Evolutionary conservation across 2,329 filamentous ascomycete species (phyloP).

Genomic region (Emergomyces orientalis): DNA sequence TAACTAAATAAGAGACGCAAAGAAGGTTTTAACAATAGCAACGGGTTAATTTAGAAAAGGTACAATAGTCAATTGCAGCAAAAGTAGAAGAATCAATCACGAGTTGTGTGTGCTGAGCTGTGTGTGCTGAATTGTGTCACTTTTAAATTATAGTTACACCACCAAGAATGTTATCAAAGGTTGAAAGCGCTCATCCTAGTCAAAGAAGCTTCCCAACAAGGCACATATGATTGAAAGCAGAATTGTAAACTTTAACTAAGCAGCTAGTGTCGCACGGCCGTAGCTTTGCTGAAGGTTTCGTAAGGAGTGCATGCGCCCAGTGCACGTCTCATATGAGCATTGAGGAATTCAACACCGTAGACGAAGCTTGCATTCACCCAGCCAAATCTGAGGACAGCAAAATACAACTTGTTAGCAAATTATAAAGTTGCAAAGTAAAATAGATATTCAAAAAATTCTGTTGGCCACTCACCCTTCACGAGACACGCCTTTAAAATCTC

Average conservation of each 20-base stretch:
- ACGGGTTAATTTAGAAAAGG: neutral
- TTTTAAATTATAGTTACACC: neutral
- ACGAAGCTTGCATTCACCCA: conserved; percentile 99
- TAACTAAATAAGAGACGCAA: neutral
- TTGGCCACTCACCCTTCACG: conserved; percentile 74
- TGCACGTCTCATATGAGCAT: conserved; percentile 79
- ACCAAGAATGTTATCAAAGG: neutral
- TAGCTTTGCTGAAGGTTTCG: conserved; percentile 67
- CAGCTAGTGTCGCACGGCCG: conserved; percentile 14
- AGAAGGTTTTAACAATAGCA: neutral
- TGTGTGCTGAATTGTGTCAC: neutral
- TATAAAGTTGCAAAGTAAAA: neutral
- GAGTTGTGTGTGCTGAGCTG: too few species aligned
- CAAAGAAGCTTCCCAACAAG: neutral
- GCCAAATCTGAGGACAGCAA: conserved; percentile 58
- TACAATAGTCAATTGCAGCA: neutral
- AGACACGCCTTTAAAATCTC: conserved; percentile 90
- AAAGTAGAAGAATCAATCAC: neutral
- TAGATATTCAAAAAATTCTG: neutral
- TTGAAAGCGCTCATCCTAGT: neutral
- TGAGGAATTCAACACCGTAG: conserved; percentile 80
- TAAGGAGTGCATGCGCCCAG: conserved; percentile 81
- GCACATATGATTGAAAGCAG: neutral
- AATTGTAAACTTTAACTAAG: neutral
- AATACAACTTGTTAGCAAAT: neutral